Evolutionary conservation across 495 filamentous ascomycete genomes (phyloP), one percentile per base, ranked within the genome.

Genomic region (Aspergillus cristatus): DNA sequence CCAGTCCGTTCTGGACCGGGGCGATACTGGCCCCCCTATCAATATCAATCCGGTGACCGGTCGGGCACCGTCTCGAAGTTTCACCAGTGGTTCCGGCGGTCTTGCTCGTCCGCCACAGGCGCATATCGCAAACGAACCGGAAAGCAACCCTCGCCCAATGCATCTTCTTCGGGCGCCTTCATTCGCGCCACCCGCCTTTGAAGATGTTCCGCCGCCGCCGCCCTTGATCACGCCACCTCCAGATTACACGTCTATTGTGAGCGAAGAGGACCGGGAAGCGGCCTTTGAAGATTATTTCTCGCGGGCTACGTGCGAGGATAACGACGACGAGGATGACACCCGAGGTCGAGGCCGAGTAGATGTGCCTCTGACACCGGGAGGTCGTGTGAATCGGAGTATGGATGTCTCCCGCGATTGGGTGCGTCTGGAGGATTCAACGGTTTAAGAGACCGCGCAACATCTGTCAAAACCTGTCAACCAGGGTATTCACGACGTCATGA

Each of bases 101-200:
- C 45, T 75, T 13, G 59, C 68, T 14, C 55, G 62, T 32, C 71
- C 71, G 0, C 59, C 63, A 37, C 60, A 63, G 34, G 71, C 68
- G 11, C 71, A 74, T 43, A 41, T 73, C 1, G 63, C 63, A 1
- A 44, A 58, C 15, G 61, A 68, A 28, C 55, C 69, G 8, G 67
- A 66, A 1, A 55, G 56, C 16, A 26, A 40, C 13, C 50, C 53
- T 30, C 62, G 90, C 14, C 91, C 90, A 0, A 94, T 96, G 45
- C 91, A 98, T 58, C 71, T 97, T 4, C 55, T 97, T 14, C 79
- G 91, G n/a, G 68, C 72, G 3, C 93, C 93, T 0, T 91, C 85
- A 0, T 93, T 82, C 55, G 87, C 90, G 34, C 91, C 91, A 1
- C 91, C 91, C 1, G 72, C 89, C 0, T 98, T 97, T 47, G 84